Percentiles rank a stretch among this genome's conserved stretches.
phyloP scores from a whole-genome alignment of 805 yeast genomes.

The Candida nanaspora region DNA sequence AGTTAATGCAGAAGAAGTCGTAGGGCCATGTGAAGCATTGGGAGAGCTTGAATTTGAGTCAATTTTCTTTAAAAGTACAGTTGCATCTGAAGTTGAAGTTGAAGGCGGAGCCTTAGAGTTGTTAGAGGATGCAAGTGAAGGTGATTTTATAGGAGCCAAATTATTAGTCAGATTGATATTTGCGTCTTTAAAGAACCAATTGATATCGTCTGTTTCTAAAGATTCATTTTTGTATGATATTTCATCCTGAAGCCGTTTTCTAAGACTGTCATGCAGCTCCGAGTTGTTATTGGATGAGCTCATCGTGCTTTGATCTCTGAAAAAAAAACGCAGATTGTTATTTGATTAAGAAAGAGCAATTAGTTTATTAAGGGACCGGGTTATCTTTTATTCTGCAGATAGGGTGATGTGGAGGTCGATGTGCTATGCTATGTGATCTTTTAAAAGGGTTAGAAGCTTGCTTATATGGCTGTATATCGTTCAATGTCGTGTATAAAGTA shows the following conservation, averaged over 20 bases:
- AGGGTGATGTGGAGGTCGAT: too few relatives aligned
- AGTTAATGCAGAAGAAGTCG: not conserved
- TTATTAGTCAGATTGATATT: conserved; percentile 4
- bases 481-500: too few relatives aligned
- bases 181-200: conserved; percentile 23
- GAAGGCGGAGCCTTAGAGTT: conserved; percentile 22
- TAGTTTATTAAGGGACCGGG: too few relatives aligned
- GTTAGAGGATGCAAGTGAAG: conserved; percentile 16
- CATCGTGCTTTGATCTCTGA: too few relatives aligned
- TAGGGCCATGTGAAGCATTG: too few relatives aligned
- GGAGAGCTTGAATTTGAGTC: too few relatives aligned
- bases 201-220: conserved; percentile 20
- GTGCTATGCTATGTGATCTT: too few relatives aligned
- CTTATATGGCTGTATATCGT: too few relatives aligned
- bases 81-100: conserved; percentile 11
- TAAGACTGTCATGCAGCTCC: conserved; percentile 21
- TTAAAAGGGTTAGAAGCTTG: too few relatives aligned
- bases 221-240: conserved; percentile 6
- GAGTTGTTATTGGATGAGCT: not conserved
- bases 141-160: conserved; percentile 18
- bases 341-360: too few relatives aligned
- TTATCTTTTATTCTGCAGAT: too few relatives aligned
- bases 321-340: too few relatives aligned
- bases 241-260: conserved; percentile 23
- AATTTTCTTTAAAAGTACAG: conserved; percentile 1